These are phyloP conservation scores for Stentor roeselii DNA, from an alignment of 73 alveolate species.

Conservation along the genomic window DNA sequence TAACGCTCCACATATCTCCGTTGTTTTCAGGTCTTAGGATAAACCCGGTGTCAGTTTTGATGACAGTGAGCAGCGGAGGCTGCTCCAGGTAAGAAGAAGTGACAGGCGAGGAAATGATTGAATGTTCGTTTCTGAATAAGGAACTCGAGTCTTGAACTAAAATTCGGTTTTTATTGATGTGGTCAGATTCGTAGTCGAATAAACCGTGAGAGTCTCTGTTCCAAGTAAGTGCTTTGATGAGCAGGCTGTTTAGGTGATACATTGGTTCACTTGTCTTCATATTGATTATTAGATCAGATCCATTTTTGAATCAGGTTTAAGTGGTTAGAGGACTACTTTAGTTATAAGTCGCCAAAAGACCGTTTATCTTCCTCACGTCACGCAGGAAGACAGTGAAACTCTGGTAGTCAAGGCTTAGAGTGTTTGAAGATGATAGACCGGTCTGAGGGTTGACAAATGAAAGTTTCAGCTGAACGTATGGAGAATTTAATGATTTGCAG, in stretches of 20 bases:
- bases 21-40: neutral
- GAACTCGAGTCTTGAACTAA: neutral
- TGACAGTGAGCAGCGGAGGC: neutral
- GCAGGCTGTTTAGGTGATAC: neutral
- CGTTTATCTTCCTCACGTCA: neutral
- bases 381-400: neutral
- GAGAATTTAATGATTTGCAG: neutral
- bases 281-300: no score
- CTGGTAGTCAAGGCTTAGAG: slow-evolving; percentile 1
- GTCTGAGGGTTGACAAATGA: slow-evolving; percentile 17
- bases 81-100: neutral
- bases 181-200: slow-evolving; percentile 26
- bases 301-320: no score
- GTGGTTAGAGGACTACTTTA: no score
- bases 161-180: neutral
- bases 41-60: neutral
- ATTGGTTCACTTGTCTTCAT: neutral
- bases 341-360: neutral
- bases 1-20: neutral
- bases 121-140: neutral
- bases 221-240: slow-evolving; percentile 32
- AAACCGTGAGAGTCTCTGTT: slow-evolving; percentile 36
- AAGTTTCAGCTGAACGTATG: slow-evolving; percentile 10
- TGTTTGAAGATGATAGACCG: neutral
- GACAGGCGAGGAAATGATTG: neutral